phyloP scores from a whole-genome alignment of 2,329 filamentous ascomycete species.

The Alternaria tenuissima region DNA sequence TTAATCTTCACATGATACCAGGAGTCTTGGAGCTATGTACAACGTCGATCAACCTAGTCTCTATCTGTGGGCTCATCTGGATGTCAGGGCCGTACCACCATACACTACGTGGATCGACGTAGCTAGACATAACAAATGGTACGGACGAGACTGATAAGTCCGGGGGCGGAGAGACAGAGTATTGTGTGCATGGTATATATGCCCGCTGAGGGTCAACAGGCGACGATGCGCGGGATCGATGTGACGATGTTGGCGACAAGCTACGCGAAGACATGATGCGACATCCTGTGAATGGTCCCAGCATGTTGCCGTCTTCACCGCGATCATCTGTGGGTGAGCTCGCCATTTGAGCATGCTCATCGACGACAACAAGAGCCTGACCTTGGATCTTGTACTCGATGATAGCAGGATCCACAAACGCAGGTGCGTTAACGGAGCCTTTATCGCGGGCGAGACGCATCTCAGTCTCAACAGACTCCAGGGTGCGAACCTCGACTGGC shows the following conservation, averaged over 20 bases:
- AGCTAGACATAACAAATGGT: not conserved
- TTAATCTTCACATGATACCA: not conserved
- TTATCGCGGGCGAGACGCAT: not conserved
- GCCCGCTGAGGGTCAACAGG: not conserved
- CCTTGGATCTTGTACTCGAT: not conserved
- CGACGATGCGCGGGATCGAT: not conserved
- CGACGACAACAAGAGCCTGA: not conserved
- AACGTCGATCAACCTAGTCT: not conserved
- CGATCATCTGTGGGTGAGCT: not conserved
- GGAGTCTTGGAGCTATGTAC: not conserved
- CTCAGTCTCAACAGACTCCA: not conserved
- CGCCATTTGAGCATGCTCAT: not conserved
- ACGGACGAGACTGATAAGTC: not conserved
- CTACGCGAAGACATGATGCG: too few relatives aligned
- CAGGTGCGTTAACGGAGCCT: not conserved
- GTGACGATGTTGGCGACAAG: not conserved
- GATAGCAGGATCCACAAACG: slow-evolving; percentile 2
- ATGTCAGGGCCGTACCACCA: not conserved
- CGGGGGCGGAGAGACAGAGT: too few relatives aligned
- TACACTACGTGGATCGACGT: not conserved
- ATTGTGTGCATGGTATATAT: not conserved
- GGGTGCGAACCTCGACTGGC: not conserved
- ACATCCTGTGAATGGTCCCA: not conserved
- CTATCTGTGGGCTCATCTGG: not conserved
- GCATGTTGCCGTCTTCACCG: not conserved